phyloP scores from a whole-genome alignment of 1,284 basidiomycete species.

The Mixia osmundae region DNA sequence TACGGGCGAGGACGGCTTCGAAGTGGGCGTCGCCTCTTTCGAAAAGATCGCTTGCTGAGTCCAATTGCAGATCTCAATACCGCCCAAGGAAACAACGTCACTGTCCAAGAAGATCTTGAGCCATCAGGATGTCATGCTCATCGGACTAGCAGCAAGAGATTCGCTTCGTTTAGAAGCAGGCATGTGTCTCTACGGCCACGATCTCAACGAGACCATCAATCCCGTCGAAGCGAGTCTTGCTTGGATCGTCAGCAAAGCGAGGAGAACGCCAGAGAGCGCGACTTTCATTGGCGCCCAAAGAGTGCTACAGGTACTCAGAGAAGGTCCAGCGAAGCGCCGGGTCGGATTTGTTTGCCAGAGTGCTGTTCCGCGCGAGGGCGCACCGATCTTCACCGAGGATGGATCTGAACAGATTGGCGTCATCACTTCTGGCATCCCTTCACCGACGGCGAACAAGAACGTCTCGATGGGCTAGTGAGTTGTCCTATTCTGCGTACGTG shows the following conservation, averaged over 20 bases:
- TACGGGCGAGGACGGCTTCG: conserved; percentile 96
- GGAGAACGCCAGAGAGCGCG: conserved; percentile 33
- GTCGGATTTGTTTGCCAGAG: conserved; percentile 55
- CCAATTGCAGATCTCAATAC: conserved; percentile 52
- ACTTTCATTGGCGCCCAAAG: conserved; percentile 62
- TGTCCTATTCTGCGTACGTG: no score
- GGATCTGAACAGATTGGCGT: conserved; percentile 31
- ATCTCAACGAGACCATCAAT: conserved; percentile 62
- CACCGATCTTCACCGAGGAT: conserved; percentile 14
- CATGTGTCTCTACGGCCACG: conserved; percentile 93
- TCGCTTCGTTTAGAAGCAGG: conserved; percentile 84
- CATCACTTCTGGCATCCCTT: conserved; percentile 88
- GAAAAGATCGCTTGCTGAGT: conserved; percentile 1
- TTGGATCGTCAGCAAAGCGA: conserved; percentile 83
- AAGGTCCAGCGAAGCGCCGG: conserved; percentile 45
- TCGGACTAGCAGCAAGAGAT: conserved; percentile 80
- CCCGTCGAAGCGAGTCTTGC: conserved; percentile 75
- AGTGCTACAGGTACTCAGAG: conserved; percentile 57
- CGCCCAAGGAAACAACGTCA: conserved; percentile 44
- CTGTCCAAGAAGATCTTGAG: conserved; percentile 42
- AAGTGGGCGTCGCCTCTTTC: conserved; percentile 29
- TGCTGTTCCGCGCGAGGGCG: conserved; percentile 47
- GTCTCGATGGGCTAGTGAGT: conserved; percentile 98
- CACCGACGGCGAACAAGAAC: conserved; percentile 68
- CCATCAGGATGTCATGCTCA: conserved; percentile 51